A percentile compares a stretch with the other conserved stretches of the same genome.
Evolutionary conservation across 1,284 basidiomycete genomes (phyloP).

Genomic region (Porogramme epimiltina): DNA sequence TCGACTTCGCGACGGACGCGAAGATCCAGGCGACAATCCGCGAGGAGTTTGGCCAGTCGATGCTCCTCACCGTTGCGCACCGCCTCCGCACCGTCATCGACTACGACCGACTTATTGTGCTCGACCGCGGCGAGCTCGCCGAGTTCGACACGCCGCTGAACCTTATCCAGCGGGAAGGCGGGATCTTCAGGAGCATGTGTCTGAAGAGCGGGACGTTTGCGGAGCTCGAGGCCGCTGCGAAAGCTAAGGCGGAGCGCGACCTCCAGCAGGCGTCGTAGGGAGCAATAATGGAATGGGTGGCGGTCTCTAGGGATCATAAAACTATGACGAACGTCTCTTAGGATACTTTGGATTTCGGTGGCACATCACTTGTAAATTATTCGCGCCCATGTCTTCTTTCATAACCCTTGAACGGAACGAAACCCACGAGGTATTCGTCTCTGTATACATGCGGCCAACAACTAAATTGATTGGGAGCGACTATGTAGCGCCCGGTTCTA

Average conservation of each 20-base stretch:
- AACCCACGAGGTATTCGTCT: no score
- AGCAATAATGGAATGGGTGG: no score
- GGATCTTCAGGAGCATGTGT: constrained; percentile 81
- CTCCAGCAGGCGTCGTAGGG: neutral
- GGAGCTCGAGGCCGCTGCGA: constrained; percentile 67
- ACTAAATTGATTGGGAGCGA: no score
- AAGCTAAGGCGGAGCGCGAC: constrained; percentile 37
- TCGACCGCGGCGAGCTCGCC: constrained; percentile 78
- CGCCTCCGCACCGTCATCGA: constrained; percentile 68
- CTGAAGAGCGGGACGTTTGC: constrained; percentile 78
- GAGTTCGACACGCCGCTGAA: constrained; percentile 86
- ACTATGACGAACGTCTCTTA: no score
- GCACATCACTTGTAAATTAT: no score
- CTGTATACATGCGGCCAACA: no score
- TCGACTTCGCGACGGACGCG: constrained; percentile 74
- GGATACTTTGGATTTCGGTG: no score
- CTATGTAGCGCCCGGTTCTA: no score
- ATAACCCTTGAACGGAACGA: no score
- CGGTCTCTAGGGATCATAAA: no score
- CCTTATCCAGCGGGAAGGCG: constrained; percentile 71
- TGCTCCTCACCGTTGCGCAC: constrained; percentile 50
- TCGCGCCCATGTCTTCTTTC: no score
- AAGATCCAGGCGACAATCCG: constrained; percentile 84
- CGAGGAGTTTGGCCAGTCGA: constrained; percentile 70
- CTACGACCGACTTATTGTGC: constrained; percentile 81